Evolutionary conservation across 306 rosid genomes (phyloP), one percentile per base, ranked within the genome.

Genomic region (Vigna angularis): DNA sequence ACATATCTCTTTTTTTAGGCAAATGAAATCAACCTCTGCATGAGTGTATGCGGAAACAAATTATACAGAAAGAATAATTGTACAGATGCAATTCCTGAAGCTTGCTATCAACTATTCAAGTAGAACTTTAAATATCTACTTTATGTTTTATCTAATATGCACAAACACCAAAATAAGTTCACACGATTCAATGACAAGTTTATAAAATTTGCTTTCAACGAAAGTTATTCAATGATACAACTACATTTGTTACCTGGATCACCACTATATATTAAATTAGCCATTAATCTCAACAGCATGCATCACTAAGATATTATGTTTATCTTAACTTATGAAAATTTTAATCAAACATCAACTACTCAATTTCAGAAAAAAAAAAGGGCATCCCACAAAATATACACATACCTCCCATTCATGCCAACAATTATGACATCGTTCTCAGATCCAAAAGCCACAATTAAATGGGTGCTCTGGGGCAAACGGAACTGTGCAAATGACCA

Each of bases 401-500:
- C 81, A 70, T 83, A 95, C 99, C 97, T 93, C 81, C 99, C 99
- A 91, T 95, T 89, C 89, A 91, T 80, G 78, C 99, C 97, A 75
- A 83, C 89, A 55, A 91, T 78, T 61, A 95, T 67, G 69, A 93
- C 74, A 13, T 85, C 73, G 85, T 93, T 91, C 74, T 85, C 94
- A 70, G 96, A 82, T 81, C 99, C 99, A 79, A 95, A 95, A 48
- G 99, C 91, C 58, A 91, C 94, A 72, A 93, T 91, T 79, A 83
- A 93, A 70, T 79, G 88, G 40, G 93, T 83, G 74, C 76, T 88
- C 72, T 88, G 97, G 51, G 96, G 93, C 77, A 93, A 83, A 85
- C 66, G 99, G 88, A 91, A 89, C 85, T 62, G 96, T 17, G 99
- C 93, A 87, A 95, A 91, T 76, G 99, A 95, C 99, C 99, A 91